phyloP scores from a whole-genome alignment of 176 grass and related monocot species.

The Otatea glauca region DNA sequence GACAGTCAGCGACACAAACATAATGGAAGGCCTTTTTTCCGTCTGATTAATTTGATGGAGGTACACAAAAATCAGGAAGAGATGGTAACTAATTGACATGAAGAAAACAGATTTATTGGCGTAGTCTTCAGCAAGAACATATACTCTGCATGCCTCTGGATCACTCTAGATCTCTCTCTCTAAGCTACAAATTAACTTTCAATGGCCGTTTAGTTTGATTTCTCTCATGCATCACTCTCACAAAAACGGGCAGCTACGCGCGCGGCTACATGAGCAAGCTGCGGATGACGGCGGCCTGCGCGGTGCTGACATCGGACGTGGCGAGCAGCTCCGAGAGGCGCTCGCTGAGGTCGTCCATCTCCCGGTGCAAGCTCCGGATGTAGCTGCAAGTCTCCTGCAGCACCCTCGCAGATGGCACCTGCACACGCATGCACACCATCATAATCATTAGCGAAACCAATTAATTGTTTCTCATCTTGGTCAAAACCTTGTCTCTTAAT shows the following conservation, averaged over 20 bases:
- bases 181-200: not conserved
- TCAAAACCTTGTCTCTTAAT: no score
- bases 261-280: constrained; percentile 53
- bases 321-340: constrained; percentile 58
- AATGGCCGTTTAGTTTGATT: not conserved
- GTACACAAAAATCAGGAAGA: not conserved
- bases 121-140: not conserved
- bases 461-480: no score
- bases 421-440: not conserved
- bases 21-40: not conserved
- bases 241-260: not conserved
- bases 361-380: constrained; percentile 64
- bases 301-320: constrained; percentile 50
- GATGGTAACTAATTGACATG: not conserved
- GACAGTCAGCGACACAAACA: not conserved
- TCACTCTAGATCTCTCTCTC: not conserved
- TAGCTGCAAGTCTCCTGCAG: constrained; percentile 75
- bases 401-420: constrained; percentile 63
- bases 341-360: constrained; percentile 68
- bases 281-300: constrained; percentile 61
- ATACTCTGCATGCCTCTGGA: not conserved
- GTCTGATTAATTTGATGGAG: not conserved
- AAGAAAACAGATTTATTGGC: not conserved
- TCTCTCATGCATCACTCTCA: not conserved
- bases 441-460: not conserved